Evolutionary conservation across 2,329 filamentous ascomycete genomes (phyloP).

Genomic region (Aureobasidium zeae): DNA sequence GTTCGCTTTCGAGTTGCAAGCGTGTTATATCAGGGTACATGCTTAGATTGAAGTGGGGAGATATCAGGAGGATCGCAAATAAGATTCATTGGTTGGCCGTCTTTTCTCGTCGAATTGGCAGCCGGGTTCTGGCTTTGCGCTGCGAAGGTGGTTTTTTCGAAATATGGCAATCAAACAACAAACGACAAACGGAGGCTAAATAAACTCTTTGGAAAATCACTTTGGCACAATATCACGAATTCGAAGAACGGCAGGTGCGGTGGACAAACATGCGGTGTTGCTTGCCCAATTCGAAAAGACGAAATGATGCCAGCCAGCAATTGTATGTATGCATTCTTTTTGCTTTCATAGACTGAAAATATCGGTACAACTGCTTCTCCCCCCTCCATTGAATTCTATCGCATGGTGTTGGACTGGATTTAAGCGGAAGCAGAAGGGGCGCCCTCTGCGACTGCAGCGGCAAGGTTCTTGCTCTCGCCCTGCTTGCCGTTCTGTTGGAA

Average conservation of each 20-base stretch:
- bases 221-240: too few species aligned
- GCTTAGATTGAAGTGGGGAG: not conserved
- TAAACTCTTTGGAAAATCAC: too few species aligned
- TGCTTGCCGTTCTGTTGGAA: conserved; percentile 80
- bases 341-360: conserved; percentile 8
- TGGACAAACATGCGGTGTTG: too few species aligned
- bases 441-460: conserved; percentile 38
- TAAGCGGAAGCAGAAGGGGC: conserved; percentile 20
- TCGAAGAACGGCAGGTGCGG: too few species aligned
- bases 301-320: not conserved
- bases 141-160: too few species aligned
- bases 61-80: not conserved
- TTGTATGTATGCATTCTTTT: conserved; percentile 8
- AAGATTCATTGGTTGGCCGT: too few species aligned
- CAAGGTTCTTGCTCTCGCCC: conserved; percentile 70
- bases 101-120: too few species aligned
- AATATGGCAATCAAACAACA: too few species aligned
- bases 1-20: not conserved
- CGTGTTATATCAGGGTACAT: conserved; percentile 15
- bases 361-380: conserved; percentile 7
- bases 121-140: too few species aligned
- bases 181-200: too few species aligned
- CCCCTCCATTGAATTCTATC: not conserved
- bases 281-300: too few species aligned
- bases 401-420: conserved; percentile 9